Base-by-base conservation (phyloP, 176 grass and related monocot species). In the Chrysopogon serrulatus region DNA sequence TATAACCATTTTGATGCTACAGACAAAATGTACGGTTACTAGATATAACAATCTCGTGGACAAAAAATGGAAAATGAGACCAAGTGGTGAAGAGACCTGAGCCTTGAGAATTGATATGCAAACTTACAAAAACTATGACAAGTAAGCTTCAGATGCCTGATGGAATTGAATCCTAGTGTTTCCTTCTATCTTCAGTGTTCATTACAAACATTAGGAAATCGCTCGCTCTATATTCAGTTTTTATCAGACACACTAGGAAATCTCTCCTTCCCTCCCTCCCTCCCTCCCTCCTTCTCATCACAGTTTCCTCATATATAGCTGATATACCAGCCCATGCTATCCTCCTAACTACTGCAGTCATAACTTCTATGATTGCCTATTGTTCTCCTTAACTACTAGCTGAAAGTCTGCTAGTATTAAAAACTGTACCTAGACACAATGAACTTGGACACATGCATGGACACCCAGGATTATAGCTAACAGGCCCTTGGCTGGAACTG, bases 1-100 rank as follows among this genome's bases (percentile, higher is more conserved):
- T 80, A 53, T 68, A 74, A 76, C 35, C 44, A 57, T 65, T 74
- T 56, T 74, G 33, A 60, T 87, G 49, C 13, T 72, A 42, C 65
- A 39, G 77, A 15, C 16, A 71, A 74, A 77, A 78, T 39, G 8
- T 39, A 39, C 37, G 8, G 23, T 57, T n/a, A 57, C 53, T 9
- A 57, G 53, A 57, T 57, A 24, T 24, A 57, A 57, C 23, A 57
- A 57, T 57, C 21, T 24, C 2, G 11, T 24, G 21, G 53, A 57
- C 53, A 24, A 11, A 57, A n/a, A 57, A 54, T 23, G 51, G 21
- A 54, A 54, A 54, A 10, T 54, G 51, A 54, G 21, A 54, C 51
- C 21, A 54, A 54, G 19, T 54, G 51, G 18, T 53, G 18, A 21
- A 8, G 6, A 54, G 17, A 54, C 19, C 19, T 54, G 49, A 23